Base-by-base conservation (phyloP, 768 basidiomycete genomes). In the Phaeolepiota aurea region DNA sequence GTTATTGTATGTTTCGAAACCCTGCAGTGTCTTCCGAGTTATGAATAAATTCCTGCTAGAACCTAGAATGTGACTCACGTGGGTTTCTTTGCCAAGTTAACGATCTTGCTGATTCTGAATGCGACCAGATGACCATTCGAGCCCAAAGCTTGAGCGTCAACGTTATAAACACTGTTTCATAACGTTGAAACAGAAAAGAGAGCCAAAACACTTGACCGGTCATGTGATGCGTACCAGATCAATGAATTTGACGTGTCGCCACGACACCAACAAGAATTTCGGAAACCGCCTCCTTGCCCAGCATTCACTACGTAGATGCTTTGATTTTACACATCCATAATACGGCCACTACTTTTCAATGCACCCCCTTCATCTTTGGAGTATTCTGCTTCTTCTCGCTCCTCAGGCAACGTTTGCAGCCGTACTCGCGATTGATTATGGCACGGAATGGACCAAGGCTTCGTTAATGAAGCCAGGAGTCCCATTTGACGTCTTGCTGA, bases 351-450 rank as follows among this genome's bases (percentile, higher is more conserved):
- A 42, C 36, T 32, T 51, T 45, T 53, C 46, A 42, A 72, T 71
- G 69, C 67, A 58, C 45, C 48, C 65, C 37, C 48, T 62, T 51
- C 53, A 57, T 45, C 51, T 61, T 40, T 67, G 64, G 57, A 56
- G 55, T 49, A 45, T 65, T 20, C 47, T 71, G 39, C 63, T 60
- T 44, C 55, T 72, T 42, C 47, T 65, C 10, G 51, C 72, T 15
- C 68, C 74, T 22, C 59, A 66, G 33, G 55, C 65, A 32, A 64
- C 69, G n/a, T 61, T 75, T 31, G 86, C 82, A 15, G 79, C 92
- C 2, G 76, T 98, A 10, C 76, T 99, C 36, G 93, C 93, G 14
- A 88, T 99, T 54, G 96, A 99, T 78, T 97, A 96, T 76, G 96
- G 96, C 56, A 77, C 88, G 13, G 96, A 98, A 64, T 93, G 82